Conservation (phyloP, 2,329 filamentous ascomycete species). For the Thelonectria olida region DNA sequence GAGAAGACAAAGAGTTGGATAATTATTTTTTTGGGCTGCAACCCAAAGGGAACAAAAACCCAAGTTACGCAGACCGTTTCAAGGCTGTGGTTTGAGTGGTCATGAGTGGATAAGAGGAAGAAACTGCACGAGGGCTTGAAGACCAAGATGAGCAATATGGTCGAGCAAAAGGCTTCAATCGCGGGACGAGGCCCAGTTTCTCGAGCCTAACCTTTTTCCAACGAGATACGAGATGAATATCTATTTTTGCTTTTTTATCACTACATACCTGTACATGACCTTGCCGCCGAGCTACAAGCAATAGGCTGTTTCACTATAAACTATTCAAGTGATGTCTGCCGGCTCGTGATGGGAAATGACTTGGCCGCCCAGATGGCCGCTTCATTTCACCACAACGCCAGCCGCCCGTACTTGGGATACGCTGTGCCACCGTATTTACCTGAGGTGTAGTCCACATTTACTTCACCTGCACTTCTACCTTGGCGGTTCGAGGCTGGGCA, state of each 20-base stretch:
- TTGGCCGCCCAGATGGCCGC: slow-evolving; percentile 17
- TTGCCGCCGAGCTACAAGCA: too few species aligned
- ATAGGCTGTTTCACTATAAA: slow-evolving; percentile 8
- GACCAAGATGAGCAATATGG: slow-evolving; percentile 12
- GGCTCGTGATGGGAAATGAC: slow-evolving; percentile 9
- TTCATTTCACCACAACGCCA: slow-evolving; percentile 23
- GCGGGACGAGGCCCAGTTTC: slow-evolving; percentile 11
- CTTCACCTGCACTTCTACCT: neutral
- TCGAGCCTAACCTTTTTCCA: slow-evolving; percentile 27
- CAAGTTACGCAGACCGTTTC: neutral
- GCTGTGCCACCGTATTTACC: neutral
- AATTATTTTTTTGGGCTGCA: slow-evolving; percentile 10
- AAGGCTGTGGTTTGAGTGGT: slow-evolving; percentile 1
- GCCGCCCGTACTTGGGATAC: slow-evolving; percentile 9
- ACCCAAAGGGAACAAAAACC: neutral
- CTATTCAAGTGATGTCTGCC: neutral
- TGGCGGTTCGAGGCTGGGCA: neutral
- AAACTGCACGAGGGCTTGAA: slow-evolving; percentile 19
- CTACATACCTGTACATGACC: neutral
- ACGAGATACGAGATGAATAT: slow-evolving; percentile 38
- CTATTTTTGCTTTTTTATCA: slow-evolving; percentile 32
- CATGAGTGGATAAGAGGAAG: neutral
- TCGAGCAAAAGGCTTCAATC: slow-evolving; percentile 14
- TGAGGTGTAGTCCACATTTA: neutral
- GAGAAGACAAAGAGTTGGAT: slow-evolving; percentile 13